These are phyloP conservation scores for Yamadazyma kitorensis DNA, from an alignment of 805 yeast species.

Conservation along the genomic window DNA sequence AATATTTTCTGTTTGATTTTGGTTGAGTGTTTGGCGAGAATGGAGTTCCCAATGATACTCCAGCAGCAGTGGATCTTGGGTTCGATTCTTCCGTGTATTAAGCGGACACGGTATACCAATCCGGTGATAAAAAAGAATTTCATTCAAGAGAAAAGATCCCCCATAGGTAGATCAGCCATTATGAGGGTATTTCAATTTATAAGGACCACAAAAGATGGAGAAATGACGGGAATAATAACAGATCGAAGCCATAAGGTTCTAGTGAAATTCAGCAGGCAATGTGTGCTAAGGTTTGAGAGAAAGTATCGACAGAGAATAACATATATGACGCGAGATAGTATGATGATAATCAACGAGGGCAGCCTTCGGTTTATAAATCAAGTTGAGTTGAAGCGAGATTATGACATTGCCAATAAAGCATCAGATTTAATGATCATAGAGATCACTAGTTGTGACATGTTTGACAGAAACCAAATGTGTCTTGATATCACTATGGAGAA, in stretches of 20 bases:
- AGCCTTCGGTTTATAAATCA: constrained; percentile 21
- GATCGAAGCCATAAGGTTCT: constrained; percentile 31
- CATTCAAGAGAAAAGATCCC: constrained; percentile 10
- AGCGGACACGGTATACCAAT: constrained; percentile 8
- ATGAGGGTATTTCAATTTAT: constrained; percentile 26
- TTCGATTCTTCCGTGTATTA: constrained; percentile 9
- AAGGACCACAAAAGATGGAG: constrained; percentile 20
- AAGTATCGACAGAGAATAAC: constrained; percentile 33
- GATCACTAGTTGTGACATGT: constrained; percentile 26
- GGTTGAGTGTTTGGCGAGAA: too few species aligned
- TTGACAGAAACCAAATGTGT: constrained; percentile 28
- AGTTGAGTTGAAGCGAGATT: constrained; percentile 11
- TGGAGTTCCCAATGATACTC: constrained; percentile 18
- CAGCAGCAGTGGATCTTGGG: constrained; percentile 25
- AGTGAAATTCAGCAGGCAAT: constrained; percentile 26
- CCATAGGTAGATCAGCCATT: constrained; percentile 19
- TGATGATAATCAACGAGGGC: constrained; percentile 27
- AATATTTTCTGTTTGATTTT: too few species aligned
- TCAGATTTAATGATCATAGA: constrained; percentile 25
- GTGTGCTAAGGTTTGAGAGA: constrained; percentile 29
- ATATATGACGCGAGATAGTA: constrained; percentile 22
- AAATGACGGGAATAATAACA: constrained; percentile 27
- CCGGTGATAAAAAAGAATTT: constrained; percentile 17
- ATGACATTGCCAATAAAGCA: constrained; percentile 9
- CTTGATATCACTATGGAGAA: constrained; percentile 20